Conservation (phyloP, 106 monocot species). For the Narthecium ossifragum region DNA sequence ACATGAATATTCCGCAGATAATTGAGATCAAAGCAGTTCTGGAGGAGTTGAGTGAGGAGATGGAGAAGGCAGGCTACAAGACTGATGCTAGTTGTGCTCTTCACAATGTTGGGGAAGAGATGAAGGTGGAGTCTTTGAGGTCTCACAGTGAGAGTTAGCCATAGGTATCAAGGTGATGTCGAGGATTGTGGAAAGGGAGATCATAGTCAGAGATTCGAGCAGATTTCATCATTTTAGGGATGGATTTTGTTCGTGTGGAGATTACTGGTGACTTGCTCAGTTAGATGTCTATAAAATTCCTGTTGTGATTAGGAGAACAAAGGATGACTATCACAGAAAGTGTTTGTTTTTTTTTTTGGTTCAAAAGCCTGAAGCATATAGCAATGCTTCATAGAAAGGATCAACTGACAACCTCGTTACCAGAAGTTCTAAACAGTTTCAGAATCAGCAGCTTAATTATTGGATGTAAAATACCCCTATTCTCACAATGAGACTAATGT, state of each 20-base stretch:
- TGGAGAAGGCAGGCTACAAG: constrained; percentile 52
- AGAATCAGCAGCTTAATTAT: too few species aligned
- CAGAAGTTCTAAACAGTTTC: too few species aligned
- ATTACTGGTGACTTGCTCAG: constrained; percentile 49
- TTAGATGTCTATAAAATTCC: not conserved
- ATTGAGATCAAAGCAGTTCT: constrained; percentile 22
- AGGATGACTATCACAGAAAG: too few species aligned
- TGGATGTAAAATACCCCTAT: too few species aligned
- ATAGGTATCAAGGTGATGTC: constrained; percentile 76
- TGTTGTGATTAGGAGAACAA: too few species aligned
- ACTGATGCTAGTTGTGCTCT: constrained; percentile 54
- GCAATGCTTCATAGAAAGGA: too few species aligned
- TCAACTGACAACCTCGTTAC: too few species aligned
- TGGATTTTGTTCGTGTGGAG: constrained; percentile 73
- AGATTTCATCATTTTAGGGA: constrained; percentile 75
- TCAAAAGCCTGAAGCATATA: too few species aligned
- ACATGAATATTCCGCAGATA: constrained; percentile 30
- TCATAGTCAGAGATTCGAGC: constrained; percentile 56
- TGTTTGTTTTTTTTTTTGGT: too few species aligned
- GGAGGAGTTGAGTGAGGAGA: constrained; percentile 35
- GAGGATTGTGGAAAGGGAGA: constrained; percentile 51
- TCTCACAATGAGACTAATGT: too few species aligned
- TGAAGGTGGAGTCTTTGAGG: constrained; percentile 54
- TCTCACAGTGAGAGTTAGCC: constrained; percentile 84
- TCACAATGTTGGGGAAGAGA: constrained; percentile 56